Conservation (phyloP, 805 yeast species). For the Metschnikowia proteae region DNA sequence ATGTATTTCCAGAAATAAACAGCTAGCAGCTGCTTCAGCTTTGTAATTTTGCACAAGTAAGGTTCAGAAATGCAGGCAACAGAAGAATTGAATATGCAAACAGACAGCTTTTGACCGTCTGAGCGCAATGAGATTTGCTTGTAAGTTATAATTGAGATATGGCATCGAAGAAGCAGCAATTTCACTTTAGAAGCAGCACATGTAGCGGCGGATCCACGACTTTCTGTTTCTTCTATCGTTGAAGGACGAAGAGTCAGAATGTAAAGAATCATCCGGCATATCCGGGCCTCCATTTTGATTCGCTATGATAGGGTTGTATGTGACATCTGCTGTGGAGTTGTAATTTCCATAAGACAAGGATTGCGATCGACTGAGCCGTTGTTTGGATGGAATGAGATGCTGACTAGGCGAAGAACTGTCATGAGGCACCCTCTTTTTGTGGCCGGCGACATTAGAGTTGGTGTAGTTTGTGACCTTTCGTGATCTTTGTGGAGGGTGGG, state of each 20-base stretch:
- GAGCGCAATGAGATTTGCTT: background rate
- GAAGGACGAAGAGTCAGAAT: conserved; percentile 37
- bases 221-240: conserved; percentile 14
- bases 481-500: conserved; percentile 58
- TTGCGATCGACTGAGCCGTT: conserved; percentile 16
- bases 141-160: background rate
- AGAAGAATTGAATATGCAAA: conserved; percentile 1
- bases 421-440: conserved; percentile 10
- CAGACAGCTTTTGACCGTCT: background rate
- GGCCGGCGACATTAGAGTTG: conserved; percentile 8
- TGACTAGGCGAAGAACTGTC: conserved; percentile 9
- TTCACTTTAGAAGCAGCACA: conserved; percentile 14
- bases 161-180: background rate
- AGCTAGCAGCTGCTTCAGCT: background rate
- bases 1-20: background rate
- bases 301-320: conserved; percentile 4
- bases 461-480: conserved; percentile 19
- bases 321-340: conserved; percentile 13
- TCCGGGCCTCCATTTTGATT: conserved; percentile 32
- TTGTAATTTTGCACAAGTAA: background rate
- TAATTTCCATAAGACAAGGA: conserved; percentile 17
- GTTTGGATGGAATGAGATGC: conserved; percentile 13
- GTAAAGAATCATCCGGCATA: conserved; percentile 35
- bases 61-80: background rate
- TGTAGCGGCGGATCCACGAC: conserved; percentile 16